phyloP scores from a whole-genome alignment of 2,329 filamentous ascomycete species.

The Penicillium psychrosexuale region DNA sequence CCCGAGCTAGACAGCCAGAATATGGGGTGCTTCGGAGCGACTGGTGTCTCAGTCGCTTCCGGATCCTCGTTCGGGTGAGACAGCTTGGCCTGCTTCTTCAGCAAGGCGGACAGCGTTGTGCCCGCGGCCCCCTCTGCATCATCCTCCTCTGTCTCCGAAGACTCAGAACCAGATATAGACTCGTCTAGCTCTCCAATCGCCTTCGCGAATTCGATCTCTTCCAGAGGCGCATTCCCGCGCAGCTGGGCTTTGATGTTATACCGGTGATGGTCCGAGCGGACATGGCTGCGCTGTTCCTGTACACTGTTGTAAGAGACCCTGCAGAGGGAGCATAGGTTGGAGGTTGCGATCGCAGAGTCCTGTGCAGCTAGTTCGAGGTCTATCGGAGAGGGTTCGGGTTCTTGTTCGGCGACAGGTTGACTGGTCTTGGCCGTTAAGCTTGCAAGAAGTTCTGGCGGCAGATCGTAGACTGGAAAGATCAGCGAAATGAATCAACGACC shows the following conservation, averaged over 20 bases:
- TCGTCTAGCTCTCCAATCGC: conserved; percentile 84
- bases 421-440: conserved; percentile 60
- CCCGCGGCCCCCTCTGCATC: conserved; percentile 44
- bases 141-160: conserved; percentile 67
- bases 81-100: conserved; percentile 80
- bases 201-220: conserved; percentile 81
- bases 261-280: conserved; percentile 84
- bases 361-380: conserved; percentile 36
- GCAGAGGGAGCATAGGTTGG: conserved; percentile 80
- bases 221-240: conserved; percentile 67
- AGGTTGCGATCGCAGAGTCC: conserved; percentile 45
- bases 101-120: conserved; percentile 65
- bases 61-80: conserved; percentile 50
- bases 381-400: conserved; percentile 20
- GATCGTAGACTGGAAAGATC: conserved; percentile 67
- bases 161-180: conserved; percentile 77
- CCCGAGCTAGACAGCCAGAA: conserved; percentile 79
- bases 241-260: conserved; percentile 95
- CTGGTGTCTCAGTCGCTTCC: conserved; percentile 44
- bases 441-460: conserved; percentile 69
- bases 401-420: conserved; percentile 27
- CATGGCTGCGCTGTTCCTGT: conserved; percentile 78
- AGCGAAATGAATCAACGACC: conserved; percentile 4
- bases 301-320: conserved; percentile 67
- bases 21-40: conserved; percentile 67